Evolutionary conservation across 352 stramenopile genomes (phyloP), one percentile per base, ranked within the genome.

Genomic region (Phytophthora megakarya): DNA sequence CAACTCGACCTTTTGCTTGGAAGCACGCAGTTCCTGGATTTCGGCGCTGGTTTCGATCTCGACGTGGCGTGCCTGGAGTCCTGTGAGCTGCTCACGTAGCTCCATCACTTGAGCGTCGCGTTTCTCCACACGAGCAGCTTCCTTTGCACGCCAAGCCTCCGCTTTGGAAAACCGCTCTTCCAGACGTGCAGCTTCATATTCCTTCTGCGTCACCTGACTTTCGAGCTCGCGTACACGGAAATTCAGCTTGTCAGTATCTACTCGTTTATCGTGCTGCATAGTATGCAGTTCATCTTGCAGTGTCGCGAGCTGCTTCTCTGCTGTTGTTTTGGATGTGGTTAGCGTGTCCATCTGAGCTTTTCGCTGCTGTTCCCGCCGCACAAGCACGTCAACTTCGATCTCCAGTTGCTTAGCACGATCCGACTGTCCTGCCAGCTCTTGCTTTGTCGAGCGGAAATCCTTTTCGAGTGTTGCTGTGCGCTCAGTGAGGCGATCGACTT

Each of bases 121-220:
- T 48, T 83, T 74, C 53, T 87, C 78, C 19, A 87, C 78, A 2
- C 78, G 73, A 9, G 72, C 63, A 15, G 70, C 68, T 74, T 86
- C 76, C 37, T 83, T 83, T 12, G 70, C 54, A 9, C 73, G 67
- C 76, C 76, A 86, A 11, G 72, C 53, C 55, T 86, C 76, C 1
- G 76, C 76, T 56, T 77, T 83, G 16, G 65, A 55, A 47, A 83
- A 86, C 19, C 65, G 65, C 50, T 86, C 76, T 56, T 86, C 69
- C 8, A 80, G 48, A 10, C 73, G 68, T 18, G 57, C 51, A 13
- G 66, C 49, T 60, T 87, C 78, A 53, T 87, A 87, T 22, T 87
- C 78, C 42, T 80, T 85, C 53, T 83, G 75, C 0, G 73, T 67
- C 42, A 81, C 62, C 21, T 76, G 65, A 15, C 65, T 78, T 60